phyloP scores from a whole-genome alignment of 164 flowering plant genomes.

The Nymphaea thermarum region DNA sequence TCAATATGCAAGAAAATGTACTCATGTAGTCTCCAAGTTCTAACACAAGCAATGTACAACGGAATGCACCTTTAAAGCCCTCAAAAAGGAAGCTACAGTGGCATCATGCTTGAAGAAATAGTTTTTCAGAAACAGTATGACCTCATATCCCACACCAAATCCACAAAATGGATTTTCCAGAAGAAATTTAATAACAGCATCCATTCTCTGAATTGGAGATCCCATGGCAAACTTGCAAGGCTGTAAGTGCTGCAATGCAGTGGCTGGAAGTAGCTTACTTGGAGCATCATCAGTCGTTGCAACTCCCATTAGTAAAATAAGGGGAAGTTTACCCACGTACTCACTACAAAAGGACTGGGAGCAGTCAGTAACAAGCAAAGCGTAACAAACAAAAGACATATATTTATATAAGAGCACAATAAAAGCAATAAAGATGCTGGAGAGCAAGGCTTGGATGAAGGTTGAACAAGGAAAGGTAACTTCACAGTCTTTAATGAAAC shows the following conservation, averaged over 20 bases:
- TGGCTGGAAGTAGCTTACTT: slow-evolving; percentile 41
- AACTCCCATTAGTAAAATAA: slow-evolving; percentile 67
- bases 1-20: too few relatives aligned
- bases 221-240: slow-evolving; percentile 50
- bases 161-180: slow-evolving; percentile 41
- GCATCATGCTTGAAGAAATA: slow-evolving; percentile 82
- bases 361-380: slow-evolving; percentile 1
- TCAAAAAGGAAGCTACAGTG: slow-evolving; percentile 65
- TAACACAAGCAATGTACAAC: too few relatives aligned
- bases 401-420: too few relatives aligned
- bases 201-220: slow-evolving; percentile 74
- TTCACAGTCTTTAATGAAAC: too few relatives aligned
- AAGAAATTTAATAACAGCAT: slow-evolving; percentile 62
- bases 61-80: slow-evolving; percentile 61
- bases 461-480: too few relatives aligned
- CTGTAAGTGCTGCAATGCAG: slow-evolving; percentile 32
- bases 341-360: slow-evolving; percentile 31
- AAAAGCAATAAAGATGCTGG: too few relatives aligned
- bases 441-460: too few relatives aligned
- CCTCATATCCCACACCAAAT: slow-evolving; percentile 55
- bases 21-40: too few relatives aligned
- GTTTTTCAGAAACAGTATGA: slow-evolving; percentile 60
- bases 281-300: slow-evolving; percentile 72
- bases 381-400: background rate
- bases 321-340: slow-evolving; percentile 75